These are phyloP conservation scores for Hansenula lynferdii DNA, from an alignment of 1,139 yeast species.

Conservation along the genomic window DNA sequence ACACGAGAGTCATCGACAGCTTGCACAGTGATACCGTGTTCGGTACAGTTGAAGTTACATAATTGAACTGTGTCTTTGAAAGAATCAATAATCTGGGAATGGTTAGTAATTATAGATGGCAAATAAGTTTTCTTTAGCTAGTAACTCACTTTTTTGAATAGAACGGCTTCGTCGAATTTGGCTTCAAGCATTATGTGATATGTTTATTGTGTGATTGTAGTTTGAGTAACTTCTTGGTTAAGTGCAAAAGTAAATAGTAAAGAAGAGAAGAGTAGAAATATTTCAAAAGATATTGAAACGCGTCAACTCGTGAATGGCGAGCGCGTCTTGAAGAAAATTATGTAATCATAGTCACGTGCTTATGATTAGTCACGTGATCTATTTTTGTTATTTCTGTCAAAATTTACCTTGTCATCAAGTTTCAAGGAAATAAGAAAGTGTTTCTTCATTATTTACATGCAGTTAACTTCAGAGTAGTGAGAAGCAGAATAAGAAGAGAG, in stretches of 20 bases:
- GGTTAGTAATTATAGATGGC: neutral
- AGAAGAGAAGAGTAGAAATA: neutral
- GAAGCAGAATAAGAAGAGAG: too few relatives aligned
- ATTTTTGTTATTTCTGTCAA: neutral
- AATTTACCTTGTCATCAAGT: too few relatives aligned
- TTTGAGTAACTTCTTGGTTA: neutral
- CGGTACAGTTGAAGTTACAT: conserved; percentile 95
- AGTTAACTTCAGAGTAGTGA: too few relatives aligned
- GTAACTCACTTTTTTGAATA: conserved; percentile 64
- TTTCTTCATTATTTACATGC: too few relatives aligned
- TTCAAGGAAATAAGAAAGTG: too few relatives aligned
- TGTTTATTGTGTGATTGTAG: neutral
- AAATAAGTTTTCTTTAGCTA: neutral
- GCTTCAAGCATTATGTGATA: conserved; percentile 82
- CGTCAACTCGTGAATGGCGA: too few relatives aligned
- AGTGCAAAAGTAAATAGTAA: neutral
- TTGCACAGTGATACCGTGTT: conserved; percentile 91
- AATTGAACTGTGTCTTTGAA: conserved; percentile 90
- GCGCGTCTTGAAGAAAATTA: too few relatives aligned
- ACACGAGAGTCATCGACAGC: conserved; percentile 98
- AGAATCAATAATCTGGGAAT: conserved; percentile 65
- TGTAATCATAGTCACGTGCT: neutral
- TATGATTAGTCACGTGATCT: neutral
- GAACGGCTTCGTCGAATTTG: conserved; percentile 87
- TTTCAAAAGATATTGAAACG: too few relatives aligned